Conservation (phyloP, 164 flowering plant species). For the Litsea cubeba region DNA sequence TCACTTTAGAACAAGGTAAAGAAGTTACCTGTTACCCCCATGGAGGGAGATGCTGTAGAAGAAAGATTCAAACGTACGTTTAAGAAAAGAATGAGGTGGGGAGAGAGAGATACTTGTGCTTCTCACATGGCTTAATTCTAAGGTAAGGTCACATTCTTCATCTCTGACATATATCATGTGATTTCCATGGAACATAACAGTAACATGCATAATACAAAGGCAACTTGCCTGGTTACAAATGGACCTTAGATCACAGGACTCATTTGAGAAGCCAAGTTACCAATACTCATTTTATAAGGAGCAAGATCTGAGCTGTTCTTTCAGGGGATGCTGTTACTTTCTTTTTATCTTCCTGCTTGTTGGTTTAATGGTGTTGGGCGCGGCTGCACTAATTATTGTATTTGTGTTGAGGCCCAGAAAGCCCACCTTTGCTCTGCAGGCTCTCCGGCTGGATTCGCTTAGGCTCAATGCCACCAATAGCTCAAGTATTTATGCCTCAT, state of each 20-base stretch:
- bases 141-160: not conserved
- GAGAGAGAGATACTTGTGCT: not conserved
- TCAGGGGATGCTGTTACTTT: slow-evolving; percentile 26
- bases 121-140: not conserved
- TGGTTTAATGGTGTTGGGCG: slow-evolving; percentile 11
- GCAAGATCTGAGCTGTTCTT: slow-evolving; percentile 16
- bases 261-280: not conserved
- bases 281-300: slow-evolving; percentile 4
- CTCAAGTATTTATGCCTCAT: slow-evolving; percentile 26
- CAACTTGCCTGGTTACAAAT: not conserved
- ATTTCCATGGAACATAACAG: not conserved
- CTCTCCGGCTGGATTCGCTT: slow-evolving; percentile 28
- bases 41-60: not conserved
- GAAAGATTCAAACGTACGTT: not conserved
- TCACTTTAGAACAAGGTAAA: not conserved
- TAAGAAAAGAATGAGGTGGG: slow-evolving; percentile 5
- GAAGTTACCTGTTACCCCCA: not conserved
- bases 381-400: slow-evolving; percentile 16
- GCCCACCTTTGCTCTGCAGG: slow-evolving; percentile 36
- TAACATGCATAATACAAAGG: not conserved
- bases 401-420: slow-evolving; percentile 38
- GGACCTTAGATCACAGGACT: not conserved
- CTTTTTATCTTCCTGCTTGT: slow-evolving; percentile 23
- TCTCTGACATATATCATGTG: not conserved
- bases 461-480: slow-evolving; percentile 17